Evolutionary conservation across 2,329 filamentous ascomycete species (phyloP).

Genomic region (Epichloe bromicola): DNA sequence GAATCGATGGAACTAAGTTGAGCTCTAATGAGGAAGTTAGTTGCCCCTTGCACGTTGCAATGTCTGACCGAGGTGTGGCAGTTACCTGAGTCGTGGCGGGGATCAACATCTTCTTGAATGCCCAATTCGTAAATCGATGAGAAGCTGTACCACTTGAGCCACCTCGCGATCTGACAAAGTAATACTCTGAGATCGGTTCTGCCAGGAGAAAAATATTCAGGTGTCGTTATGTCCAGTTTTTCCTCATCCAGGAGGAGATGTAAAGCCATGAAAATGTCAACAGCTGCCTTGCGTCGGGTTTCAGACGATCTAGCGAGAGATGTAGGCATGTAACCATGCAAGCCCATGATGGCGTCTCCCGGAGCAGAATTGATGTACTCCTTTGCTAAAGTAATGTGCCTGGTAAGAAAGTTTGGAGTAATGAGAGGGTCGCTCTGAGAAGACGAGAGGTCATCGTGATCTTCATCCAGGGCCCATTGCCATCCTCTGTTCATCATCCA

Average conservation of each 20-base stretch:
- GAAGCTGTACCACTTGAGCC: conserved; percentile 59
- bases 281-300: conserved; percentile 44
- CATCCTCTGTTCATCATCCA: conserved; percentile 54
- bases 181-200: conserved; percentile 51
- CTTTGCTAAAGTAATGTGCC: conserved; percentile 45
- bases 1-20: conserved; percentile 18
- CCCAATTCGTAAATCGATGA: conserved; percentile 37
- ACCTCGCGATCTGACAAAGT: conserved; percentile 66
- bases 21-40: conserved; percentile 15
- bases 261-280: conserved; percentile 60
- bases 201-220: conserved; percentile 30
- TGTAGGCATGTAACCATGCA: conserved; percentile 52
- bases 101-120: conserved; percentile 34
- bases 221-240: conserved; percentile 55
- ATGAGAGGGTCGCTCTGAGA: conserved; percentile 14
- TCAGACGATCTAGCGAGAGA: conserved; percentile 38
- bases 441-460: conserved; percentile 20
- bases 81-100: conserved; percentile 27
- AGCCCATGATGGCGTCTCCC: conserved; percentile 41
- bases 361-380: conserved; percentile 49
- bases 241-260: conserved; percentile 84
- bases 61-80: not conserved
- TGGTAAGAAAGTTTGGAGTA: conserved; percentile 30
- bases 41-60: not conserved
- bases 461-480: conserved; percentile 56